Evolutionary conservation across 345 rosid genomes (phyloP).

Genomic region (Firmiana major): DNA sequence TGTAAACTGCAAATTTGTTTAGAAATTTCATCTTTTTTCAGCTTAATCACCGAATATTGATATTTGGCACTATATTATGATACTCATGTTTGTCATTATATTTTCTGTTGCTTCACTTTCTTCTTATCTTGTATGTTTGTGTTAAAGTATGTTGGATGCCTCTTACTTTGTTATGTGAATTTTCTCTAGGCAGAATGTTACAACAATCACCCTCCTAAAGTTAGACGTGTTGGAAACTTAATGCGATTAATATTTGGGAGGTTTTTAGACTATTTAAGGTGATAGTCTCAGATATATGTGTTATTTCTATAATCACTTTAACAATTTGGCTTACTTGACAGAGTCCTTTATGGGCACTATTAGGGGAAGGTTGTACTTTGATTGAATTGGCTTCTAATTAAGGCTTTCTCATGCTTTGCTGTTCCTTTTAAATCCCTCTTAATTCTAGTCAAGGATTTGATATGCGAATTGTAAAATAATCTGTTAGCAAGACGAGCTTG

Average conservation of each 20-base stretch:
- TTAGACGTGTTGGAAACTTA: neutral
- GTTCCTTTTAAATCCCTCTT: neutral
- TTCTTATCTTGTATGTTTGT: neutral
- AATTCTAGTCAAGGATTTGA: neutral
- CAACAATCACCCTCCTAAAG: neutral
- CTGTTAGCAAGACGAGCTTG: neutral
- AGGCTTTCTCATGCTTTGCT: neutral
- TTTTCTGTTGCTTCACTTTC: neutral
- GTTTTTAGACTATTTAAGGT: neutral
- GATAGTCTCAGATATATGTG: neutral
- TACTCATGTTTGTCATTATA: neutral
- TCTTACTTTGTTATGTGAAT: neutral
- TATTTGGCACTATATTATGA: neutral
- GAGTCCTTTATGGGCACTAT: neutral
- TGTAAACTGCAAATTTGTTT: neutral
- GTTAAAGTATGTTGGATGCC: neutral
- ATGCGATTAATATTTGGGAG: neutral
- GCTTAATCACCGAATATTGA: neutral
- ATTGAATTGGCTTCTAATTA: neutral
- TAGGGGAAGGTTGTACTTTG: neutral
- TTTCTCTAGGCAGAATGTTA: neutral
- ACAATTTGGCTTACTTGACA: neutral
- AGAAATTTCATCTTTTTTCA: neutral
- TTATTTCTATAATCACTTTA: neutral
- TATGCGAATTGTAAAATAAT: neutral